phyloP scores from a whole-genome alignment of 306 rosid genomes.

The Rosa chinensis region DNA sequence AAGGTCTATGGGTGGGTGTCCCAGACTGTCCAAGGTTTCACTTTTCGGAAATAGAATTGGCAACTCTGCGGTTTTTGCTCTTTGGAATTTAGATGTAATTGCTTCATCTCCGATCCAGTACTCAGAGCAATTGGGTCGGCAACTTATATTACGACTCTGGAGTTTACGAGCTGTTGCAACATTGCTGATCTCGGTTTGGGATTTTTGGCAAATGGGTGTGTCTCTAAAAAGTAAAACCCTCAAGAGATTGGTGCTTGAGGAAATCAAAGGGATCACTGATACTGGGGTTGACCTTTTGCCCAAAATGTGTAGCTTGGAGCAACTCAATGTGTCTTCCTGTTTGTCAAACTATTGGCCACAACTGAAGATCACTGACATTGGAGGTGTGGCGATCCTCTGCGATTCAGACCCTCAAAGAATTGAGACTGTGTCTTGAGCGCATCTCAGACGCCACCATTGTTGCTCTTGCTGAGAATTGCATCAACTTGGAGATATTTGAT shows the following conservation, averaged over 20 bases:
- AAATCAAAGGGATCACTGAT: not conserved
- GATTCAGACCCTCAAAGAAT: not conserved
- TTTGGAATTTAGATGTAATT: not conserved
- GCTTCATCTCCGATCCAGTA: not conserved
- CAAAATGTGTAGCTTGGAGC: not conserved
- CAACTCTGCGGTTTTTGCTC: not conserved
- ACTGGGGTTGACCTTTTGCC: not conserved
- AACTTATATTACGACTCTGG: not conserved
- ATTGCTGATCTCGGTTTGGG: not conserved
- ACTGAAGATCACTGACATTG: not conserved
- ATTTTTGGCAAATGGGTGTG: not conserved
- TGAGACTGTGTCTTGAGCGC: not conserved
- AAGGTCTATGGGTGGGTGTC: not conserved
- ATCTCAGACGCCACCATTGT: not conserved
- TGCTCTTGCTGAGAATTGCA: not conserved
- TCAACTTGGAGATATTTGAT: not conserved
- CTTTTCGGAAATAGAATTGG: not conserved
- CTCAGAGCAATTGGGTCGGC: not conserved
- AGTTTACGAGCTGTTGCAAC: not conserved
- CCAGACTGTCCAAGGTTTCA: not conserved
- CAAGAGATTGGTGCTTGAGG: not conserved
- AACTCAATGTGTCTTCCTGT: not conserved
- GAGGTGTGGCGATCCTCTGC: not conserved
- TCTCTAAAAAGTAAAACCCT: not conserved
- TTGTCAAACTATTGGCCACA: not conserved